Evolutionary conservation across 805 yeast species (phyloP).

Genomic region (Kluyveromyces siamensis): DNA sequence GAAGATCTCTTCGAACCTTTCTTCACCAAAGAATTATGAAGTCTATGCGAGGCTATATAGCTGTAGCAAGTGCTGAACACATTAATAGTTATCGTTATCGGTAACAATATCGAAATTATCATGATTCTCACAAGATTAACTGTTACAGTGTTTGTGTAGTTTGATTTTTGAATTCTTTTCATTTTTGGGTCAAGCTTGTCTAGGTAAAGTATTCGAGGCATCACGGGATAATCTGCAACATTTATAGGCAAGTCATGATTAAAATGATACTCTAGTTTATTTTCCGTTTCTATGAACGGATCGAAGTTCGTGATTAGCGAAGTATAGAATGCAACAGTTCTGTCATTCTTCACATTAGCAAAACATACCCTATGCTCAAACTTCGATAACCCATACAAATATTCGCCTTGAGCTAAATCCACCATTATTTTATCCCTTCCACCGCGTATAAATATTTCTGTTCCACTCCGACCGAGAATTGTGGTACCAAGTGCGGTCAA

Average conservation of each 20-base stretch:
- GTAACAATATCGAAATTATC: slow-evolving; percentile 11
- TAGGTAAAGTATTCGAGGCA: slow-evolving; percentile 23
- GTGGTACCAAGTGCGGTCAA: slow-evolving; percentile 47
- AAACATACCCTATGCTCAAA: slow-evolving; percentile 53
- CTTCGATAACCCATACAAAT: slow-evolving; percentile 41
- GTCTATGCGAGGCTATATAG: slow-evolving; percentile 17
- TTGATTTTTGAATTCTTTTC: neutral
- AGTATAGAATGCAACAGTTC: slow-evolving; percentile 84
- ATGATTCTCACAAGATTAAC: neutral
- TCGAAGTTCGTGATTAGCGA: slow-evolving; percentile 63
- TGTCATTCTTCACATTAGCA: slow-evolving; percentile 73
- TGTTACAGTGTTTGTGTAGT: neutral
- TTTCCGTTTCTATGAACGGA: slow-evolving; percentile 60
- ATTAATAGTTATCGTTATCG: slow-evolving; percentile 20
- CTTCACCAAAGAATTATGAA: slow-evolving; percentile 15
- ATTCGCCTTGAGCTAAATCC: slow-evolving; percentile 33
- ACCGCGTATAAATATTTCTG: slow-evolving; percentile 56
- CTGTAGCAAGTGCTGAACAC: slow-evolving; percentile 24
- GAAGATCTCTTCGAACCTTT: slow-evolving; percentile 7
- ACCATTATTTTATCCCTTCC: slow-evolving; percentile 34
- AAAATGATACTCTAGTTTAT: slow-evolving; percentile 37
- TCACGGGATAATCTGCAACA: slow-evolving; percentile 10
- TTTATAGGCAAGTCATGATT: slow-evolving; percentile 31
- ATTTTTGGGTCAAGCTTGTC: slow-evolving; percentile 11
- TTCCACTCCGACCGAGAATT: slow-evolving; percentile 59